Conservation (phyloP, 2,329 filamentous ascomycete species). For the Alternaria atra region DNA sequence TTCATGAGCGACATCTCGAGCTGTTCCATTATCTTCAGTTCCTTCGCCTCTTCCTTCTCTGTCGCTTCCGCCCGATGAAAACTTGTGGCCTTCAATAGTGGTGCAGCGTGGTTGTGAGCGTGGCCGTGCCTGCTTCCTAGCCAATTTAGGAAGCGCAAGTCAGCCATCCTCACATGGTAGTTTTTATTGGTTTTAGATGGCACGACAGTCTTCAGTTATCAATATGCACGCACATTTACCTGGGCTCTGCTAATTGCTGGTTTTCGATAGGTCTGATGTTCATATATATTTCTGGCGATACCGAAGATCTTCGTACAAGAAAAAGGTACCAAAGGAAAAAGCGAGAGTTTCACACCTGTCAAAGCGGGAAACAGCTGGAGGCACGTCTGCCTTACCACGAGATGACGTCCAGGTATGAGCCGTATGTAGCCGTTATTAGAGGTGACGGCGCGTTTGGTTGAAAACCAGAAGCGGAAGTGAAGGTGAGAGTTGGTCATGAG, state of each 20-base stretch:
- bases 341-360: neutral
- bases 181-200: neutral
- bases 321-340: neutral
- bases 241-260: neutral
- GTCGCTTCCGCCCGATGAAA: neutral
- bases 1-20: neutral
- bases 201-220: neutral
- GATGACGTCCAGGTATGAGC: neutral
- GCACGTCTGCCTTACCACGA: neutral
- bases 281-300: neutral
- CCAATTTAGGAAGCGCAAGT: neutral
- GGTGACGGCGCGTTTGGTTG: neutral
- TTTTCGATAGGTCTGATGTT: neutral
- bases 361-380: neutral
- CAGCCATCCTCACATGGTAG: neutral
- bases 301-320: neutral
- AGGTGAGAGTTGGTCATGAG: conserved; percentile 3
- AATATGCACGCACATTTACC: too few relatives aligned
- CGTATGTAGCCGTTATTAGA: neutral
- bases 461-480: neutral
- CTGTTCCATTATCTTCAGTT: neutral
- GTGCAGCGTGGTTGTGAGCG: too few relatives aligned
- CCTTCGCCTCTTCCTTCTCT: neutral
- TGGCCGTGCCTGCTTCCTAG: neutral
- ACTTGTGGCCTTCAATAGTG: neutral